Percentiles rank a stretch among this genome's conserved stretches.
Evolutionary conservation across 2,329 filamentous ascomycete genomes (phyloP).

Genomic region (Thielaviopsis cerberus): DNA sequence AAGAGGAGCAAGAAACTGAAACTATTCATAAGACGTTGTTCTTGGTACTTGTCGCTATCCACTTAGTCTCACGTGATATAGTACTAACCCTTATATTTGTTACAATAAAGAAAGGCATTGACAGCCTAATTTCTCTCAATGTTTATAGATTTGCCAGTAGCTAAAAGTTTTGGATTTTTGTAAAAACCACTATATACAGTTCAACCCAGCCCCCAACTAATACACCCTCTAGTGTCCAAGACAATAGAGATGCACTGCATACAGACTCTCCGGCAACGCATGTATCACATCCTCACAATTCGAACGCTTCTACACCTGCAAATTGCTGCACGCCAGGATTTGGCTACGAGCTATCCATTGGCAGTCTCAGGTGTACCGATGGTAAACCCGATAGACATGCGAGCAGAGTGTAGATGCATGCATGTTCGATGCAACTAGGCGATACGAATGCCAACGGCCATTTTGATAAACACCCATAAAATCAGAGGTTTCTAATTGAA

Average conservation of each 20-base stretch:
- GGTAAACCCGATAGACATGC: neutral
- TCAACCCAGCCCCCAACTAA: neutral
- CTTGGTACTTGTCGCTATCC: no score
- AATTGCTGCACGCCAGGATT: neutral
- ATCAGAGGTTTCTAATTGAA: neutral
- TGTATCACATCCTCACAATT: neutral
- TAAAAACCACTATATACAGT: no score
- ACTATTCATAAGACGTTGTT: no score
- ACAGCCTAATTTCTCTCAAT: no score
- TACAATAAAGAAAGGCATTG: no score
- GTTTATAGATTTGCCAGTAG: no score
- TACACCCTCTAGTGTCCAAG: no score
- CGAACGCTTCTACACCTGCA: neutral
- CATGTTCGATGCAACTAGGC: constrained; percentile 6
- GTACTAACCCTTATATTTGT: no score
- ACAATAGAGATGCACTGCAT: neutral
- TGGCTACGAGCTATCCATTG: neutral
- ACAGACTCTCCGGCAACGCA: neutral
- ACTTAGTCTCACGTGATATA: no score
- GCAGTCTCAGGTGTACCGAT: neutral
- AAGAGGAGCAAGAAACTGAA: no score
- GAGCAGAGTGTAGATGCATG: constrained; percentile 3
- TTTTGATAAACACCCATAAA: neutral
- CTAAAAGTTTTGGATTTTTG: no score
- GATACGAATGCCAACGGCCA: no score